Evolutionary conservation across 2,329 filamentous ascomycete genomes (phyloP), one percentile per base, ranked within the genome.

Genomic region (Didymellaceae sp.): DNA sequence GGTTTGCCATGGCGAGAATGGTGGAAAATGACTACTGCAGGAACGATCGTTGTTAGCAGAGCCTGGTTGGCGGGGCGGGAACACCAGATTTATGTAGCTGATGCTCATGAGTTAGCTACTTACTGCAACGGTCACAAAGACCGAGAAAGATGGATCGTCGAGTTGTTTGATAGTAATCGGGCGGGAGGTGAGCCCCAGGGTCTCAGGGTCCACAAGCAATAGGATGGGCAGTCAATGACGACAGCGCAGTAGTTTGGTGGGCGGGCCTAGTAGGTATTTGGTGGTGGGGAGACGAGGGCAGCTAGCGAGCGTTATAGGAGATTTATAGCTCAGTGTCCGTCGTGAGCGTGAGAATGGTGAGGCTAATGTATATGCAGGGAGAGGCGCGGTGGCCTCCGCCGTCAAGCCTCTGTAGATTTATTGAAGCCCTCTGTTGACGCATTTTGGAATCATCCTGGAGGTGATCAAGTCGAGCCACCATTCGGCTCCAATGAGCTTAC

Each of bases 341-440:
- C 21, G 32, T 24, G 31, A 31, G 32, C 26, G 31, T 26, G 31
- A 24, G 18, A 18, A 3, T 13, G 37, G 22, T 45, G 48, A 52
- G 48, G 48, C 48, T 52, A 52, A 52, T 26, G 33, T 22, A 20
- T 24, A 24, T 52, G 48, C 48, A 46, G 55, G 53, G 40, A 55
- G 66, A 63, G 68, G 61, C 65, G 68, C 62, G 64, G 65, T 56
- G 50, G 44, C 58, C 65, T 64, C 64, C 64, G 68, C 61, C 61
- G 56, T 58, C 54, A 44, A 59, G 42, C 40, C 55, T 54, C 45
- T 44, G 54, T 54, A 48, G 43, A 48, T 55, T 54, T 61, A 70
- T 65, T 66, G 66, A 65, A 62, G 62, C 60, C 56, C 43, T 52
- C 50, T 39, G 52, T 58, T 57, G 47, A 59, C 54, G 45, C 55